These are phyloP conservation scores for Monilinia aucupariae DNA, from an alignment of 2,329 filamentous ascomycete species.

Conservation along the genomic window DNA sequence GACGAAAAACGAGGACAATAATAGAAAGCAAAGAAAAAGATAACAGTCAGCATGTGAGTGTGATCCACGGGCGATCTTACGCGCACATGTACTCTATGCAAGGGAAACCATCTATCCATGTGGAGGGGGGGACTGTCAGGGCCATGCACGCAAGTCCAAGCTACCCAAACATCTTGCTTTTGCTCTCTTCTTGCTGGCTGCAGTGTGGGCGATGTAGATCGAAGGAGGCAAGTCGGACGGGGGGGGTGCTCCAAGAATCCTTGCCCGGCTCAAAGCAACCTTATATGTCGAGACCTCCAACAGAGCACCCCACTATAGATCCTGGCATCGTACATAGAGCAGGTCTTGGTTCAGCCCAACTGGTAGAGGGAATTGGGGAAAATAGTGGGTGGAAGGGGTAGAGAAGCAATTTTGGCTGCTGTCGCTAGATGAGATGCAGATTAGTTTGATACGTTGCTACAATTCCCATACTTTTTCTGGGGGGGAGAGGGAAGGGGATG, in stretches of 20 bases:
- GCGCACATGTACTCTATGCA: neutral
- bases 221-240: neutral
- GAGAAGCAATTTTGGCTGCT: neutral
- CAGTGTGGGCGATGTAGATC: neutral
- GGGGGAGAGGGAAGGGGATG: too few relatives aligned
- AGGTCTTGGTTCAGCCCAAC: constrained; percentile 17
- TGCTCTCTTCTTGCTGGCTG: constrained; percentile 1
- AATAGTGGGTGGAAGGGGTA: neutral
- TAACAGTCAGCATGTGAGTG: constrained; percentile 18
- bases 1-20: constrained; percentile 1
- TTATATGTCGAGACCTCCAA: constrained; percentile 4
- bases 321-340: neutral
- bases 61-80: constrained; percentile 17
- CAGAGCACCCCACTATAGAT: constrained; percentile 15
- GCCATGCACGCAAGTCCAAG: constrained; percentile 4
- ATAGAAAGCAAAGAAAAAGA: neutral
- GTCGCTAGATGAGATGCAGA: constrained; percentile 4
- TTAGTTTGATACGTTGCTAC: neutral
- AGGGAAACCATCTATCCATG: constrained; percentile 8
- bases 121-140: constrained; percentile 14
- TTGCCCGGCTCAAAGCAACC: neutral
- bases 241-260: neutral
- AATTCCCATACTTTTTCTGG: neutral
- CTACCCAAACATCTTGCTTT: neutral
- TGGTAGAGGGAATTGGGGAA: neutral